Percentiles rank a stretch among this genome's conserved stretches.
Conservation (phyloP, 805 yeast genomes). For the Lipomyces orientalis region DNA sequence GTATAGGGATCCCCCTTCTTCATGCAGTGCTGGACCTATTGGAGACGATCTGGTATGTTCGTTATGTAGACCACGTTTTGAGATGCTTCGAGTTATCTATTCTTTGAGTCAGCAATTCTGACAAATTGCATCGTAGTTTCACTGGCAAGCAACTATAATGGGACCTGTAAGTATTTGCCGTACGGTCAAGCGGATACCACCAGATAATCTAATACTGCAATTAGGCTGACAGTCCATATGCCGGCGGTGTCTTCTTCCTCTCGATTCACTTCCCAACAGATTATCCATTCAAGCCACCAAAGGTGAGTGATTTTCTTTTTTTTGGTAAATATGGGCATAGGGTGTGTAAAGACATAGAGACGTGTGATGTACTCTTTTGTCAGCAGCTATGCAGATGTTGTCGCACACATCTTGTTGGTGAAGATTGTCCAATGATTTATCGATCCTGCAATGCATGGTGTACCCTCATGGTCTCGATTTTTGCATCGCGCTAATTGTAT, state of each 20-base stretch:
- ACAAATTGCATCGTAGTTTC: slow-evolving; percentile 55
- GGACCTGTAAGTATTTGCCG: slow-evolving; percentile 63
- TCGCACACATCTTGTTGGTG: not conserved
- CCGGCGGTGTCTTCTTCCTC: slow-evolving; percentile 94
- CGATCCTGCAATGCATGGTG: slow-evolving; percentile 4
- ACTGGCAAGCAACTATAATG: slow-evolving; percentile 99
- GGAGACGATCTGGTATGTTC: slow-evolving; percentile 76
- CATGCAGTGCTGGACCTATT: slow-evolving; percentile 98
- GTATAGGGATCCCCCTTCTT: slow-evolving; percentile 93
- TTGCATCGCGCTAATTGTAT: not conserved
- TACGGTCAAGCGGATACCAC: not conserved
- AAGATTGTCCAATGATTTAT: slow-evolving; percentile 9
- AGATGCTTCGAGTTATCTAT: not conserved
- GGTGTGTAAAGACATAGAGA: too few relatives aligned
- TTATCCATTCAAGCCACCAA: slow-evolving; percentile 98
- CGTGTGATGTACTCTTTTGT: too few relatives aligned
- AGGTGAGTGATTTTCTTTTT: slow-evolving; percentile 43
- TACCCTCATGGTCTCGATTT: not conserved
- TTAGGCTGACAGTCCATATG: slow-evolving; percentile 76
- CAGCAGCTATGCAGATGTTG: not conserved
- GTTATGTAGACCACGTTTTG: not conserved
- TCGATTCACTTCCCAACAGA: slow-evolving; percentile 98
- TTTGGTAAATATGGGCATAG: not conserved
- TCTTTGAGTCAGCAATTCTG: not conserved
- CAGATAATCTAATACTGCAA: slow-evolving; percentile 6